phyloP scores from a whole-genome alignment of 192 early-diverging fungal species.

The Podila clonocystis region DNA sequence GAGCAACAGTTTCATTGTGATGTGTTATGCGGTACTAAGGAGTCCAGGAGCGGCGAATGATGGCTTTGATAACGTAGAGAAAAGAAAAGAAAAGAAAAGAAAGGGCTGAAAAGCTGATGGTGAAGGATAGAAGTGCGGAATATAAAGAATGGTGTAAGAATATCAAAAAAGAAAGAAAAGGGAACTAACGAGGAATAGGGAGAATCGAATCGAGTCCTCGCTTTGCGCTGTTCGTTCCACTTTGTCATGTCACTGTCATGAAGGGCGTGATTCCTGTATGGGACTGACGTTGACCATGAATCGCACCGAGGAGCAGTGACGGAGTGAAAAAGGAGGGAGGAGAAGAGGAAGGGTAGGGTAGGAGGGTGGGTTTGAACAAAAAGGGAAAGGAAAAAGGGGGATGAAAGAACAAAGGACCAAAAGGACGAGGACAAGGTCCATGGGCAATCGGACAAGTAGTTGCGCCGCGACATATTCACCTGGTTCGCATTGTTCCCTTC shows the following conservation, averaged over 20 bases:
- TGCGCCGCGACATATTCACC: too few relatives aligned
- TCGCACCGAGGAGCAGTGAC: not conserved
- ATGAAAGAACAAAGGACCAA: not conserved
- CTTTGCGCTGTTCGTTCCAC: too few relatives aligned
- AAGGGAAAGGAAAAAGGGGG: not conserved
- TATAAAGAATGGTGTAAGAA: not conserved
- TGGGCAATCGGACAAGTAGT: too few relatives aligned
- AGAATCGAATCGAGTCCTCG: not conserved
- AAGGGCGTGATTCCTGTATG: too few relatives aligned
- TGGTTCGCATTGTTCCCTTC: too few relatives aligned
- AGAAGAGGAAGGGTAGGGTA: not conserved
- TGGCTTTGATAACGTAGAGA: not conserved
- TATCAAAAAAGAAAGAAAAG: too few relatives aligned
- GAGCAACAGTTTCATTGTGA: constrained; percentile 11
- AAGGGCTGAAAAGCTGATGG: not conserved
- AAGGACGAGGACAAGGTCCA: too few relatives aligned
- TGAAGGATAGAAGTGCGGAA: not conserved
- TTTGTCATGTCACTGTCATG: too few relatives aligned
- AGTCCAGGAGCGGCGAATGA: not conserved
- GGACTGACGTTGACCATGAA: too few relatives aligned
- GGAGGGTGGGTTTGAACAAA: too few relatives aligned
- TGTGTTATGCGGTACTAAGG: not conserved
- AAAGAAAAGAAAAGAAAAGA: not conserved
- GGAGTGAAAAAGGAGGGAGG: not conserved
- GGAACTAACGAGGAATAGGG: not conserved